Evolutionary conservation across 1,139 yeast genomes (phyloP).

Genomic region (Arxiozyma telluris): DNA sequence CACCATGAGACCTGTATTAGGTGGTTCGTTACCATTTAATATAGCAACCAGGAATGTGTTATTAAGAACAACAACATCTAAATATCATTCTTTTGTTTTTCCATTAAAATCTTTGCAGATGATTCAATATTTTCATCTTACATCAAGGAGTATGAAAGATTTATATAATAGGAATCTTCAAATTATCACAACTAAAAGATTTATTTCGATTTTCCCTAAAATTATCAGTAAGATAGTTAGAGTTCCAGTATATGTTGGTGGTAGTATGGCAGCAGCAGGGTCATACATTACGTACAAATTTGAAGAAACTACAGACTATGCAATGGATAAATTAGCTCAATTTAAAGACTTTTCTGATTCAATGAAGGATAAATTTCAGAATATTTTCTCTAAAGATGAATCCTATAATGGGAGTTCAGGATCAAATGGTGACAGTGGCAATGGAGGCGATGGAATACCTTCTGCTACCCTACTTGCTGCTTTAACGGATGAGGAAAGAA

Average conservation of each 20-base stretch:
- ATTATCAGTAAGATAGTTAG: slow-evolving; percentile 49
- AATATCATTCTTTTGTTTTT: slow-evolving; percentile 16
- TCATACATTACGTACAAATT: slow-evolving; percentile 86
- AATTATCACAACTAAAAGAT: slow-evolving; percentile 16
- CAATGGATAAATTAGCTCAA: slow-evolving; percentile 55
- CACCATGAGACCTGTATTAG: background rate
- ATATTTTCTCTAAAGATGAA: slow-evolving; percentile 22
- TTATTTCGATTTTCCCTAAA: slow-evolving; percentile 39
- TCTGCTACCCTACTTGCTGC: slow-evolving; percentile 34
- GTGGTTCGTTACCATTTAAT: background rate
- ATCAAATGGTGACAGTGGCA: slow-evolving; percentile 11
- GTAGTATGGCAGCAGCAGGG: slow-evolving; percentile 90
- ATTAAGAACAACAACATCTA: background rate
- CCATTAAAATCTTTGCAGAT: slow-evolving; percentile 16
- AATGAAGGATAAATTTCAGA: slow-evolving; percentile 26
- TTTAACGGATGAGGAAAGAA: slow-evolving; percentile 30
- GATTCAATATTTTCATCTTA: slow-evolving; percentile 12
- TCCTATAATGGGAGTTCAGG: slow-evolving; percentile 18
- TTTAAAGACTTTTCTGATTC: slow-evolving; percentile 47
- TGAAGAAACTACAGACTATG: slow-evolving; percentile 70
- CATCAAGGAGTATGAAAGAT: slow-evolving; percentile 1
- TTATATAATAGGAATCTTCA: slow-evolving; percentile 3
- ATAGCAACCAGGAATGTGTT: background rate
- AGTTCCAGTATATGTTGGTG: slow-evolving; percentile 76
- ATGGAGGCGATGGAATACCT: slow-evolving; percentile 29